Conservation (phyloP, 2,329 filamentous ascomycete genomes). For the Microdochium paspali region DNA sequence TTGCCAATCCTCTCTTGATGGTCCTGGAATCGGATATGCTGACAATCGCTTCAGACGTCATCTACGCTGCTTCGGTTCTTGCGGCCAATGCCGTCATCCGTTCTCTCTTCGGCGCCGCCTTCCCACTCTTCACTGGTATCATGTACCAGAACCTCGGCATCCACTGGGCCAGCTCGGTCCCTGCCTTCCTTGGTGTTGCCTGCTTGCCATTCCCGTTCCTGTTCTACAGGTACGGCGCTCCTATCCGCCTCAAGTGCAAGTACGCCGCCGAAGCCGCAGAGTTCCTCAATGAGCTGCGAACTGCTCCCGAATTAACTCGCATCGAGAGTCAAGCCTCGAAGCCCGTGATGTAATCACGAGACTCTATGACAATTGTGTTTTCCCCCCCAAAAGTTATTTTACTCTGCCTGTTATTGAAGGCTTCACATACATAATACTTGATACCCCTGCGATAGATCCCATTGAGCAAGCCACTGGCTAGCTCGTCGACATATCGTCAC, state of each 20-base stretch:
- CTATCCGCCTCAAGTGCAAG: constrained; percentile 58
- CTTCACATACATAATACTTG: background rate
- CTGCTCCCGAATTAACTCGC: background rate
- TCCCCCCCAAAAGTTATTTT: background rate
- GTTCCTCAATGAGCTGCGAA: constrained; percentile 41
- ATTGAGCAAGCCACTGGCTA: background rate
- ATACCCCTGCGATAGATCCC: background rate
- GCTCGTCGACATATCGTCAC: background rate
- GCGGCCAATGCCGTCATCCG: constrained; percentile 58
- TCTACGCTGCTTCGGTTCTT: constrained; percentile 67
- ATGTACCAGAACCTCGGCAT: constrained; percentile 55
- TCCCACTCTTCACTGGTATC: constrained; percentile 47
- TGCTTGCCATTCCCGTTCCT: constrained; percentile 69
- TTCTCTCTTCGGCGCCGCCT: constrained; percentile 50
- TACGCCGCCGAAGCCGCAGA: constrained; percentile 58
- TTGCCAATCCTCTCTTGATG: too few species aligned
- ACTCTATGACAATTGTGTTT: background rate
- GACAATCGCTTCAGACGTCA: constrained; percentile 35
- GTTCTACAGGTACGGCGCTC: constrained; percentile 62
- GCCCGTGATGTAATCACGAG: background rate
- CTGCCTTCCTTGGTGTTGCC: constrained; percentile 62
- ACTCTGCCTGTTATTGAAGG: background rate
- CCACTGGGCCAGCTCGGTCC: constrained; percentile 67
- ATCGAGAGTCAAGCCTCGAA: background rate
- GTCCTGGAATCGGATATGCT: background rate